Conservation (phyloP, 768 basidiomycete species). For the Collybiopsis luxurians region DNA sequence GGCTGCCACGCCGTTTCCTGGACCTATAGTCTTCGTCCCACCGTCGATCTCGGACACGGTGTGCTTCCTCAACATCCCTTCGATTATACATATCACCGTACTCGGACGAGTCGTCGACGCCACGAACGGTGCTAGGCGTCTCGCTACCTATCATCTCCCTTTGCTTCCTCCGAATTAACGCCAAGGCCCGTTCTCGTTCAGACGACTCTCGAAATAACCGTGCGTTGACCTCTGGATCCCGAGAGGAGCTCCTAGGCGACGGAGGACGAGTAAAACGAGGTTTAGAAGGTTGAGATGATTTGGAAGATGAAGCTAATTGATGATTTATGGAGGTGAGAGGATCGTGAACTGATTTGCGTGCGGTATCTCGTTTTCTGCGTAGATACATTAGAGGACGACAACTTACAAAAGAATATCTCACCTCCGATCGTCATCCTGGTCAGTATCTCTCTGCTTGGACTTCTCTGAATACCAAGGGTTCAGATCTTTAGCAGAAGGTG, state of each 20-base stretch:
- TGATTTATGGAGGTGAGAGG: constrained; percentile 74
- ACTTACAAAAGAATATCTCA: constrained; percentile 13
- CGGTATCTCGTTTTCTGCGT: constrained; percentile 58
- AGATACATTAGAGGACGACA: not conserved
- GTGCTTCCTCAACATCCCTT: constrained; percentile 71
- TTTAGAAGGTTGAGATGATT: constrained; percentile 23
- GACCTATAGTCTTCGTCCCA: constrained; percentile 6
- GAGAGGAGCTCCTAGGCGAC: constrained; percentile 16
- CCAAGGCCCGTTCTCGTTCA: constrained; percentile 74
- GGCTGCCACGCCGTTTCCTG: not conserved
- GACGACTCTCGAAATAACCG: constrained; percentile 71
- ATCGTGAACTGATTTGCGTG: constrained; percentile 61
- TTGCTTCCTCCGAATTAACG: constrained; percentile 64
- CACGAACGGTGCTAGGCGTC: constrained; percentile 70
- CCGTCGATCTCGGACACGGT: constrained; percentile 30
- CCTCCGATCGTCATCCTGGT: constrained; percentile 34
- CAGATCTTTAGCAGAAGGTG: constrained; percentile 73
- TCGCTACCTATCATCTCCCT: constrained; percentile 61
- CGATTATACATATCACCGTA: constrained; percentile 74
- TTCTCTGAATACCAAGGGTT: constrained; percentile 72
- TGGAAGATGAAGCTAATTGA: constrained; percentile 49
- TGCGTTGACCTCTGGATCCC: constrained; percentile 45
- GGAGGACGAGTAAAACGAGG: constrained; percentile 17
- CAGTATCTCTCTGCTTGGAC: constrained; percentile 19
- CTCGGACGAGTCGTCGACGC: constrained; percentile 39